phyloP scores from a whole-genome alignment of 306 rosid genomes.

The Rosa rugosa region DNA sequence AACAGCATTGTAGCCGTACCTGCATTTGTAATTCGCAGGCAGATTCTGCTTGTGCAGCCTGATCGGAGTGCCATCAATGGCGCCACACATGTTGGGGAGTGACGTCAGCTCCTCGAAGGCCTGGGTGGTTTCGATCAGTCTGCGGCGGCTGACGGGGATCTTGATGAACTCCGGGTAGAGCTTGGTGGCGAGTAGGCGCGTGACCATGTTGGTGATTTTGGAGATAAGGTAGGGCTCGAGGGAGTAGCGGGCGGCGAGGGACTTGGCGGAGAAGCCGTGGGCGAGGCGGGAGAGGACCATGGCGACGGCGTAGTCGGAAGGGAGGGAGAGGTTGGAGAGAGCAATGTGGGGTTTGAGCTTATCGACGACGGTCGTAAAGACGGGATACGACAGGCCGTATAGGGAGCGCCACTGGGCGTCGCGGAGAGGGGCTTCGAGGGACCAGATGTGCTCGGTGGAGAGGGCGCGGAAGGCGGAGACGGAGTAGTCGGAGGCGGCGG shows the following conservation, averaged over 20 bases:
- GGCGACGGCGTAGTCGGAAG: constrained; percentile 86
- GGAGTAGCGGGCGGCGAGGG: constrained; percentile 70
- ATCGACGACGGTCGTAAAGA: constrained; percentile 85
- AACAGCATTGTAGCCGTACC: constrained; percentile 62
- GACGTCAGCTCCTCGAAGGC: constrained; percentile 82
- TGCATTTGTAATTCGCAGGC: constrained; percentile 48
- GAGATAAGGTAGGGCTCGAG: constrained; percentile 93
- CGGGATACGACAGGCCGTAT: constrained; percentile 83
- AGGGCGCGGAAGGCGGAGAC: constrained; percentile 90
- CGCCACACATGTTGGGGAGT: constrained; percentile 91
- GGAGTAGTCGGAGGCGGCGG: constrained; percentile 55
- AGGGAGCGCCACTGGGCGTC: constrained; percentile 93
- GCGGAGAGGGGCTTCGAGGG: constrained; percentile 87
- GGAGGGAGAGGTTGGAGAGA: constrained; percentile 80
- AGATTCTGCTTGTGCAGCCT: constrained; percentile 43
- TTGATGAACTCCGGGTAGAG: constrained; percentile 84
- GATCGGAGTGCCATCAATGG: constrained; percentile 75
- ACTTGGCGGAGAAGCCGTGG: constrained; percentile 74
- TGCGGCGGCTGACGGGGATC: constrained; percentile 73
- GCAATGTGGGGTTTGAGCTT: constrained; percentile 88
- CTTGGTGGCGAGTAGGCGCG: constrained; percentile 88
- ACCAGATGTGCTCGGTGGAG: constrained; percentile 93
- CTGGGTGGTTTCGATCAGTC: constrained; percentile 71
- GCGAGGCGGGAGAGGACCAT: constrained; percentile 92
- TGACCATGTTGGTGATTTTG: constrained; percentile 95